A percentile compares a stretch with the other conserved stretches of the same genome.
Evolutionary conservation across 2,329 filamentous ascomycete species (phyloP).

Genomic region (Zasmidium cellare): DNA sequence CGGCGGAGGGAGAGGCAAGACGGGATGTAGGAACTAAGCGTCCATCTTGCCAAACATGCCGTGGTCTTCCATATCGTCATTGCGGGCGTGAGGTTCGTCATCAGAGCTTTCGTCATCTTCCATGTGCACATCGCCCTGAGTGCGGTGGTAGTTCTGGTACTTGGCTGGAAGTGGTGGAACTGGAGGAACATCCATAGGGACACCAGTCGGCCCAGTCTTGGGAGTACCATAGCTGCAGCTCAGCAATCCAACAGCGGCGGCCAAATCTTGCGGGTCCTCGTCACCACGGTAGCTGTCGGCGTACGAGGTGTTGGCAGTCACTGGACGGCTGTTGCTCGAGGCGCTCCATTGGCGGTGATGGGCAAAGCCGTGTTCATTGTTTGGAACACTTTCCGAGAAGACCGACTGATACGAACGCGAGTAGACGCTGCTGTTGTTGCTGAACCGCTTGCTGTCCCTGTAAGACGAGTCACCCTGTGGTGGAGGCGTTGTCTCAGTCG

Average conservation of each 20-base stretch:
- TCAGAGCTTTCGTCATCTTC: constrained; percentile 55
- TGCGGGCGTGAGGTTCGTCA: constrained; percentile 54
- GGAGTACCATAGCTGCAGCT: constrained; percentile 89
- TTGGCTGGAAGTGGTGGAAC: constrained; percentile 83
- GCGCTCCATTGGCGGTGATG: constrained; percentile 70
- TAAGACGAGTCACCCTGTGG: constrained; percentile 68
- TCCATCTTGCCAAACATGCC: constrained; percentile 97
- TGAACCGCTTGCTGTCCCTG: constrained; percentile 45
- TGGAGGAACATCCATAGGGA: constrained; percentile 75
- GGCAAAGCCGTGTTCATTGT: constrained; percentile 52
- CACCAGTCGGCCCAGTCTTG: constrained; percentile 61
- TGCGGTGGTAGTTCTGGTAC: constrained; percentile 57
- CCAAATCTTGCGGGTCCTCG: constrained; percentile 83
- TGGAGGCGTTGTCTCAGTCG: constrained; percentile 88
- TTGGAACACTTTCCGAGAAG: constrained; percentile 56
- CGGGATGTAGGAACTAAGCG: constrained; percentile 57
- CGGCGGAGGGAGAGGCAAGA: neutral
- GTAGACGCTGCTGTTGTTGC: constrained; percentile 50
- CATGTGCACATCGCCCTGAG: constrained; percentile 49
- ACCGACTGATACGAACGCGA: constrained; percentile 83
- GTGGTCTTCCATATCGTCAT: constrained; percentile 77
- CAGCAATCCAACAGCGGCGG: constrained; percentile 84
- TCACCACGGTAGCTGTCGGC: constrained; percentile 70
- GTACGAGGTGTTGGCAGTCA: constrained; percentile 63
- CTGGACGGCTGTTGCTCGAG: constrained; percentile 70